Evolutionary conservation across 345 rosid genomes (phyloP).

Genomic region (Carallia pectinifolia): DNA sequence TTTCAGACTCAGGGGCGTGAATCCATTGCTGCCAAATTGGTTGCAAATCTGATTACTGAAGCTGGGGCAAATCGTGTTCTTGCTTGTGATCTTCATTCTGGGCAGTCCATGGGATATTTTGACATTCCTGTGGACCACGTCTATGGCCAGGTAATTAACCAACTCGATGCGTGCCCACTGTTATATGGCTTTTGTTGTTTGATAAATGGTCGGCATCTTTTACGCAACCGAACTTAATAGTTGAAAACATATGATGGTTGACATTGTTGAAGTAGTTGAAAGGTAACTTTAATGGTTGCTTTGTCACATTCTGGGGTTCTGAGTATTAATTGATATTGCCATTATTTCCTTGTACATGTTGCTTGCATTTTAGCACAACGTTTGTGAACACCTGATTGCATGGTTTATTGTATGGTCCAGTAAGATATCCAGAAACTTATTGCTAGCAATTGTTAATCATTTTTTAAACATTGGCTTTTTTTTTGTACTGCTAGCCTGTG

Average conservation of each 20-base stretch:
- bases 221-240: too few relatives aligned
- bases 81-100: conserved; percentile 99
- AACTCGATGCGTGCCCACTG: too few relatives aligned
- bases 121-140: conserved; percentile 97
- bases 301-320: too few relatives aligned
- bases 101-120: conserved; percentile 98
- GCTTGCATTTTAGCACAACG: neutral
- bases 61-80: conserved; percentile 98
- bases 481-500: conserved; percentile 64
- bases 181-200: neutral
- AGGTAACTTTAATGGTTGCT: too few relatives aligned
- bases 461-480: neutral
- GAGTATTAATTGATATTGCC: neutral
- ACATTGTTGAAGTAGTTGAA: too few relatives aligned
- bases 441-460: neutral
- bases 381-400: neutral
- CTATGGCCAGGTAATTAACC: conserved; percentile 76
- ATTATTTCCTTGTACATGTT: neutral
- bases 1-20: conserved; percentile 97
- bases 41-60: conserved; percentile 90
- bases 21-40: conserved; percentile 95
- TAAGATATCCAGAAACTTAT: neutral
- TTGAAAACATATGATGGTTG: too few relatives aligned
- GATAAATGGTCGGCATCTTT: neutral
- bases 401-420: neutral